Evolutionary conservation across 2,329 filamentous ascomycete genomes (phyloP).

Genomic region (Fusarium sp.): DNA sequence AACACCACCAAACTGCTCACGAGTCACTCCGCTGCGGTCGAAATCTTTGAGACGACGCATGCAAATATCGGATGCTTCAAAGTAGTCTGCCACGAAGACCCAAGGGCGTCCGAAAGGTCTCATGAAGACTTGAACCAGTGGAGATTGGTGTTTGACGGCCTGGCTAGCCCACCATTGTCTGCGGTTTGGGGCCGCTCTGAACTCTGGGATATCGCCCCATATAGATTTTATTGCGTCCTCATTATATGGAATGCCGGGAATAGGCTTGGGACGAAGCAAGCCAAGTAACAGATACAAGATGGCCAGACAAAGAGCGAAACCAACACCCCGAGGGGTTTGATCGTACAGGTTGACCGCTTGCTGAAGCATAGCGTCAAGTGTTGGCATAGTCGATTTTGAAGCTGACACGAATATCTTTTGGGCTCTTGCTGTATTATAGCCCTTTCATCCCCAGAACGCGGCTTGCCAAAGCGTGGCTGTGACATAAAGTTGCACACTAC

Average conservation of each 20-base stretch:
- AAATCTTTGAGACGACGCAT: slow-evolving; percentile 33
- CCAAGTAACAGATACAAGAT: slow-evolving; percentile 7
- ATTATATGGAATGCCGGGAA: slow-evolving; percentile 29
- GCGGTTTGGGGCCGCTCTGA: slow-evolving; percentile 3
- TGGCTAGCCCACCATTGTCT: slow-evolving; percentile 25
- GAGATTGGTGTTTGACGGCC: slow-evolving; percentile 20
- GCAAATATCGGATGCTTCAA: slow-evolving; percentile 27
- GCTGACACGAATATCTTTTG: no score
- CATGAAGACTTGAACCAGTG: slow-evolving; percentile 25
- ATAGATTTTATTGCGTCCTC: slow-evolving; percentile 21
- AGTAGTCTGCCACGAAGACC: slow-evolving; percentile 31
- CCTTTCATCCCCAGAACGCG: no score
- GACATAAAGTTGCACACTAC: no score
- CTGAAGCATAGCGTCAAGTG: slow-evolving; percentile 1
- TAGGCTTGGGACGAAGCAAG: slow-evolving; percentile 19
- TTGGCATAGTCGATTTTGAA: no score
- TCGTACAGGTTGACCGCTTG: not conserved
- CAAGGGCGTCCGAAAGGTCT: slow-evolving; percentile 20
- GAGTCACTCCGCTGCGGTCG: slow-evolving; percentile 10
- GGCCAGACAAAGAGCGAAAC: not conserved
- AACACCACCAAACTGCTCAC: slow-evolving; percentile 3
- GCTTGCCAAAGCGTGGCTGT: no score
- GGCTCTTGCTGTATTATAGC: no score
- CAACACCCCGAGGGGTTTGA: not conserved
- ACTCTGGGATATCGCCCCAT: slow-evolving; percentile 27